These are phyloP conservation scores for Mariannaea elegans DNA, from an alignment of 2,329 filamentous ascomycete species.

Conservation along the genomic window DNA sequence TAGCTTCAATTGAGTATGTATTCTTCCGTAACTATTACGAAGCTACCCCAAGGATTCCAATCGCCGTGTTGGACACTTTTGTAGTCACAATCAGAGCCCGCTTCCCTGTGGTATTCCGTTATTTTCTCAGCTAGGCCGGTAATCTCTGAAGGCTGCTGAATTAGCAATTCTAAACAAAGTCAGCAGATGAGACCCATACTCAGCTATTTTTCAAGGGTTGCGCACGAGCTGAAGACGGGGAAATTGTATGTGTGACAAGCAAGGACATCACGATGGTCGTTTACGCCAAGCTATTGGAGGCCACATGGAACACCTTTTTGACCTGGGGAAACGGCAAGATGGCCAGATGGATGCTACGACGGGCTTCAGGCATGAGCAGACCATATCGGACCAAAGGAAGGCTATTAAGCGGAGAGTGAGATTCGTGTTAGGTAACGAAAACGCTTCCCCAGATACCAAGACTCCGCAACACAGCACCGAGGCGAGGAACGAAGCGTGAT, in stretches of 20 bases:
- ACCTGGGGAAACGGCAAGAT: slow-evolving; percentile 9
- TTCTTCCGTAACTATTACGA: too few relatives aligned
- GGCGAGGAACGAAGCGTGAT: slow-evolving; percentile 13
- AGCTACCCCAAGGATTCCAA: too few relatives aligned
- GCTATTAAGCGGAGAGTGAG: slow-evolving; percentile 26
- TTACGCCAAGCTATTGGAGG: slow-evolving; percentile 4
- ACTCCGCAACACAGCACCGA: slow-evolving; percentile 1
- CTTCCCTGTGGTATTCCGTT: not conserved
- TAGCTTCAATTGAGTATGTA: too few relatives aligned
- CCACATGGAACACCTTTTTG: not conserved
- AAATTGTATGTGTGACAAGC: not conserved
- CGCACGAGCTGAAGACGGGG: not conserved
- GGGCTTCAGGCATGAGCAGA: slow-evolving; percentile 20
- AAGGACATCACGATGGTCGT: not conserved
- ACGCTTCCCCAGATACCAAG: slow-evolving; percentile 27
- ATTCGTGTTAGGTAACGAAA: slow-evolving; percentile 30
- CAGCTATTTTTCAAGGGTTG: not conserved
- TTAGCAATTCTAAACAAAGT: not conserved
- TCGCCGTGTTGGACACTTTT: too few relatives aligned
- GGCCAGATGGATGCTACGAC: slow-evolving; percentile 2
- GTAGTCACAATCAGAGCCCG: not conserved
- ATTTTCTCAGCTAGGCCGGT: too few relatives aligned
- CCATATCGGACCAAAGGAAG: slow-evolving; percentile 26
- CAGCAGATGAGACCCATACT: not conserved
- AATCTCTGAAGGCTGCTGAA: not conserved